Evolutionary conservation across 257 asterid species (phyloP).

Genomic region (Galeopsis tetrahit): DNA sequence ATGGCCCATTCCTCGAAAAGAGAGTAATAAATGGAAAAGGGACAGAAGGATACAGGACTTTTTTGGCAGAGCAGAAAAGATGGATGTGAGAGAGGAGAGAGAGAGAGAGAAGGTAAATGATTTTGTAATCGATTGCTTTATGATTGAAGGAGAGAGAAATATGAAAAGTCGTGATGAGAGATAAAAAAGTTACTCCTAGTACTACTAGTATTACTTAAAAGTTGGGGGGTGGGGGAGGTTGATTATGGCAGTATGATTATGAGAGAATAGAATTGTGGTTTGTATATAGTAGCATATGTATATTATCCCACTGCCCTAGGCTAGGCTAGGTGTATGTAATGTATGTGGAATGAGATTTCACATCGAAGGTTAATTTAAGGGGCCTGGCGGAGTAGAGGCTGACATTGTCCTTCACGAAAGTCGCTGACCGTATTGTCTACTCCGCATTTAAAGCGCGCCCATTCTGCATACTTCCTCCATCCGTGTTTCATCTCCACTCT

Average conservation of each 20-base stretch:
- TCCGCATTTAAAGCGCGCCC: conserved; percentile 88
- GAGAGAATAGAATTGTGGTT: conserved; percentile 98
- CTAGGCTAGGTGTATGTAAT: not conserved
- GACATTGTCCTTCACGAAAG: conserved; percentile 67
- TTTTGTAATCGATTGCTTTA: conserved; percentile 97
- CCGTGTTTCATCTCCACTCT: not conserved
- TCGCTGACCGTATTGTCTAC: conserved; percentile 71
- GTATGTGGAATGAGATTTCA: conserved; percentile 48
- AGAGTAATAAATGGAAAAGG: conserved; percentile 67
- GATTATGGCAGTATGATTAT: conserved; percentile 76
- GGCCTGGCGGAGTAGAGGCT: conserved; percentile 51
- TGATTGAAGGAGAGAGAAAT: conserved; percentile 54
- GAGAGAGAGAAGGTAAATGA: conserved; percentile 54
- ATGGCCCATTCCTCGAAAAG: conserved; percentile 79
- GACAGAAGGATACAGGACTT: conserved; percentile 77
- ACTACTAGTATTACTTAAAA: conserved; percentile 45
- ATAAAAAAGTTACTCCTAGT: conserved; percentile 36
- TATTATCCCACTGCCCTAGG: conserved; percentile 76
- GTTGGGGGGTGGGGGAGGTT: conserved; percentile 38
- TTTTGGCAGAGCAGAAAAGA: conserved; percentile 86
- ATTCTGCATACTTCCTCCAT: conserved; percentile 33
- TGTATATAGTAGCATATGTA: conserved; percentile 72
- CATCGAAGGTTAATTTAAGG: conserved; percentile 43
- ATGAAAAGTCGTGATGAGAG: conserved; percentile 14
- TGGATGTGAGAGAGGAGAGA: conserved; percentile 71